These are phyloP conservation scores for Daldinia concentrica DNA, from an alignment of 495 filamentous ascomycete species.

Conservation along the genomic window DNA sequence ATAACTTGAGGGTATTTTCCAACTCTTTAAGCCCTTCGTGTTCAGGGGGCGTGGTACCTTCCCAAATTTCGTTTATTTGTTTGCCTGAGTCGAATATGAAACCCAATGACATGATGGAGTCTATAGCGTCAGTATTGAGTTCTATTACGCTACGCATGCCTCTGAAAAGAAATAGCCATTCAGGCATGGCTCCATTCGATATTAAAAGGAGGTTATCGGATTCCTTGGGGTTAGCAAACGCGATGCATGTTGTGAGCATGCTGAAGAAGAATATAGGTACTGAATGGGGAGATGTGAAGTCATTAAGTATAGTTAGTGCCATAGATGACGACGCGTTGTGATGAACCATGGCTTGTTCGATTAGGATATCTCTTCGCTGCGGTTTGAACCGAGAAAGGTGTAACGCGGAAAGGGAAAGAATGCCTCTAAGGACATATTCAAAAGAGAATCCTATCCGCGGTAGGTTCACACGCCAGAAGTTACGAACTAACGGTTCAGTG, in stretches of 20 bases:
- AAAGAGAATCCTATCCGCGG: conserved; percentile 58
- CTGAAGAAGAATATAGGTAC: conserved; percentile 64
- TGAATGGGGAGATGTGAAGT: conserved; percentile 58
- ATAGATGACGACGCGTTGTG: conserved; percentile 58
- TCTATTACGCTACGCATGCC: conserved; percentile 52
- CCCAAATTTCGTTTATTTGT: conserved; percentile 29
- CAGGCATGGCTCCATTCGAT: conserved; percentile 50
- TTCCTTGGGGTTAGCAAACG: conserved; percentile 58
- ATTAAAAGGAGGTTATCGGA: conserved; percentile 53
- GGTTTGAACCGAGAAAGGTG: conserved; percentile 57
- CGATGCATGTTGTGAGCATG: conserved; percentile 59
- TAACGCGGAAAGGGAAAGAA: conserved; percentile 61
- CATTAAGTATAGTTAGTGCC: conserved; percentile 57
- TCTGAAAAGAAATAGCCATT: conserved; percentile 54
- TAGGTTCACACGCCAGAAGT: conserved; percentile 49
- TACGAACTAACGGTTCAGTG: conserved; percentile 33
- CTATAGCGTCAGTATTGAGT: conserved; percentile 35
- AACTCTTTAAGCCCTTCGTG: conserved; percentile 41
- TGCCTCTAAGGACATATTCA: conserved; percentile 60
- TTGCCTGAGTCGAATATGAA: conserved; percentile 48
- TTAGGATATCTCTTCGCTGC: conserved; percentile 50
- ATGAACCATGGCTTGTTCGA: conserved; percentile 59
- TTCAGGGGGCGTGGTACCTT: conserved; percentile 19
- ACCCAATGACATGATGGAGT: conserved; percentile 34
- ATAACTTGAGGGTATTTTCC: conserved; percentile 27